These are phyloP conservation scores for Arachnopeziza araneosa DNA, from an alignment of 2,329 filamentous ascomycete species.

Conservation along the genomic window DNA sequence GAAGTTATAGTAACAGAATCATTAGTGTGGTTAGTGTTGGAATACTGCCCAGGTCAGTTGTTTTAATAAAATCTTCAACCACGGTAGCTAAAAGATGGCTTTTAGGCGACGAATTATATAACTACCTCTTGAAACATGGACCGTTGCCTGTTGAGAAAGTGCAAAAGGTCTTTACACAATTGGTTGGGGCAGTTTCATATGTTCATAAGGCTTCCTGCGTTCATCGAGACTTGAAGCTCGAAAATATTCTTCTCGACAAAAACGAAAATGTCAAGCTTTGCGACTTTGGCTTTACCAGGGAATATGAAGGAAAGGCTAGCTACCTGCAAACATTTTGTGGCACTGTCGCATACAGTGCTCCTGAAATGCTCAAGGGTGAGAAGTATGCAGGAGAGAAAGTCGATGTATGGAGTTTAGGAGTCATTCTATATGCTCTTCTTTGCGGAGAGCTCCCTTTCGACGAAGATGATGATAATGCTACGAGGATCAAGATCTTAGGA, in stretches of 20 bases:
- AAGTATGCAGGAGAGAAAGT: conserved; percentile 98
- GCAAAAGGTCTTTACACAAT: conserved; percentile 91
- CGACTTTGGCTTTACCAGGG: conserved; percentile 95
- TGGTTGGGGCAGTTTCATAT: conserved; percentile 91
- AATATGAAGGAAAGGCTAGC: conserved; percentile 92
- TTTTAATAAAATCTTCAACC: neutral
- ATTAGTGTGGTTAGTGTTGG: conserved; percentile 91
- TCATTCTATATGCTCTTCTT: conserved; percentile 77
- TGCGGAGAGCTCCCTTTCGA: conserved; percentile 90
- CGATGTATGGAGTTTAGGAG: conserved; percentile 87
- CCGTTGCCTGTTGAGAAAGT: conserved; percentile 79
- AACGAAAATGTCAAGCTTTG: conserved; percentile 96
- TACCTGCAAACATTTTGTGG: conserved; percentile 97
- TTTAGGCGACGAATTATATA: conserved; percentile 90
- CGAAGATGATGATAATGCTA: conserved; percentile 86
- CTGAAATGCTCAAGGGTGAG: conserved; percentile 97
- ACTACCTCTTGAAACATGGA: conserved; percentile 85
- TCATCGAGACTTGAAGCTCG: conserved; percentile 92
- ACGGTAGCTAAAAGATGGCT: conserved; percentile 3
- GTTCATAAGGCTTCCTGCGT: conserved; percentile 95
- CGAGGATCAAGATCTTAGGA: conserved; percentile 76
- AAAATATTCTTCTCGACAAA: conserved; percentile 94
- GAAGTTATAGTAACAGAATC: conserved; percentile 96
- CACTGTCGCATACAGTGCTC: conserved; percentile 94
- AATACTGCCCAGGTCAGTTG: conserved; percentile 81